Evolutionary conservation across 352 stramenopile genomes (phyloP).

Genomic region (Phytophthora hibernalis): DNA sequence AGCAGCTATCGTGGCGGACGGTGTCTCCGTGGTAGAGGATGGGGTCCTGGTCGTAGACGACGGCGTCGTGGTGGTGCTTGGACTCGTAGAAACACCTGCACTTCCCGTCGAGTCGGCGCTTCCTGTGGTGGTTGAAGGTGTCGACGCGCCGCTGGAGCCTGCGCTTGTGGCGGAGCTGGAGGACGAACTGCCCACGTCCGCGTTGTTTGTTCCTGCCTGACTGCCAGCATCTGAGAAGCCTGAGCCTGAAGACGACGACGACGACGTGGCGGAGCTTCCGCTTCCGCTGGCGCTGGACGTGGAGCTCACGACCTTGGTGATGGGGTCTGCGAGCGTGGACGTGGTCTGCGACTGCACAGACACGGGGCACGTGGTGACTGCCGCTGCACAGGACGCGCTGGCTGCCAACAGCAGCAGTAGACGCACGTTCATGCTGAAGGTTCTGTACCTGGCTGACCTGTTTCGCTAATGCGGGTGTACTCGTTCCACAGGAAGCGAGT

Average conservation of each 20-base stretch:
- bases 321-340: conserved; percentile 70
- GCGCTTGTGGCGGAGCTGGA: conserved; percentile 19
- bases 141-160: conserved; percentile 32
- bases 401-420: conserved; percentile 43
- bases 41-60: conserved; percentile 36
- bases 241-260: conserved; percentile 26
- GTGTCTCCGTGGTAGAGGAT: conserved; percentile 19
- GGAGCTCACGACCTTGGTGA: conserved; percentile 50
- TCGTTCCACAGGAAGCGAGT: conserved; percentile 21
- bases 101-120: conserved; percentile 29
- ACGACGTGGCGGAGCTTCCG: conserved; percentile 19
- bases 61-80: conserved; percentile 32
- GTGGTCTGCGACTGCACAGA: conserved; percentile 61
- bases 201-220: conserved; percentile 14
- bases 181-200: conserved; percentile 31
- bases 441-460: neutral
- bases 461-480: conserved; percentile 12
- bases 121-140: conserved; percentile 15
- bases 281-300: conserved; percentile 38
- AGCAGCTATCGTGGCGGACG: conserved; percentile 13
- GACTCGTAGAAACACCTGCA: conserved; percentile 11
- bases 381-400: conserved; percentile 31
- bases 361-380: conserved; percentile 63
- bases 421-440: conserved; percentile 22
- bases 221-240: conserved; percentile 29